Base-by-base conservation (phyloP, 73 alveolate genomes). In the Symbiodinium natans region DNA sequence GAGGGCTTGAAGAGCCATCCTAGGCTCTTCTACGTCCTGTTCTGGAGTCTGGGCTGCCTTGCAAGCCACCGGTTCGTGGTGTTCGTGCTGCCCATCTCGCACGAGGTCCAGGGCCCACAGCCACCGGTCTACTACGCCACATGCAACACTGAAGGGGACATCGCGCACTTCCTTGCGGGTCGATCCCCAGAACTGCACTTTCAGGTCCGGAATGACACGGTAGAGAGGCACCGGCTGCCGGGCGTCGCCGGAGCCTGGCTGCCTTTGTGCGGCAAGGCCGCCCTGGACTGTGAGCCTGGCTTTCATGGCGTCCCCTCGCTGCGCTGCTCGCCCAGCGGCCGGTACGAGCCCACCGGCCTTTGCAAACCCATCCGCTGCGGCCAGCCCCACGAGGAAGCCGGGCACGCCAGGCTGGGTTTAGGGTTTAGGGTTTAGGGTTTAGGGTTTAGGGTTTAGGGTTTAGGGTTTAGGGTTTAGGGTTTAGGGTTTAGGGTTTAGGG, bases 341-440 rank as follows among this genome's bases (percentile, higher is more conserved):
- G 23, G 41, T 87, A 87, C 42, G 75, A 39, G 31, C 41, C 43
- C 41, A 54, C 41, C 42, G 94, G 94, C 85, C 19, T 10, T 17
- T 87, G 94, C 38, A 87, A 75, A n/a, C 84, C 85, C 27, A 87
- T 87, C 75, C 94, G 94, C 63, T 87, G 94, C 41, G 94, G 94
- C 41, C 85, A 87, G 25, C 94, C 94, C 36, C 23, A 27, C 4
- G 94, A 87, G 48, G 85, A 41, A 17, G 34, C 31, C 25, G 77
- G 77, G 77, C 77, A 63, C 25, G 77, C 77, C 77, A 63, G 77
- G 77, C 77, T 34, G 77, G 77, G 25, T 27, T 19, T n/a, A n/a
- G n/a, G n/a, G n/a, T n/a, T n/a, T n/a, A n/a, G n/a, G n/a, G n/a
- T n/a, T n/a, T n/a, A n/a, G n/a, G n/a, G n/a, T n/a, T n/a, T n/a